Evolutionary conservation across 768 basidiomycete species (phyloP).

Genomic region (Phylloporus scabripes): DNA sequence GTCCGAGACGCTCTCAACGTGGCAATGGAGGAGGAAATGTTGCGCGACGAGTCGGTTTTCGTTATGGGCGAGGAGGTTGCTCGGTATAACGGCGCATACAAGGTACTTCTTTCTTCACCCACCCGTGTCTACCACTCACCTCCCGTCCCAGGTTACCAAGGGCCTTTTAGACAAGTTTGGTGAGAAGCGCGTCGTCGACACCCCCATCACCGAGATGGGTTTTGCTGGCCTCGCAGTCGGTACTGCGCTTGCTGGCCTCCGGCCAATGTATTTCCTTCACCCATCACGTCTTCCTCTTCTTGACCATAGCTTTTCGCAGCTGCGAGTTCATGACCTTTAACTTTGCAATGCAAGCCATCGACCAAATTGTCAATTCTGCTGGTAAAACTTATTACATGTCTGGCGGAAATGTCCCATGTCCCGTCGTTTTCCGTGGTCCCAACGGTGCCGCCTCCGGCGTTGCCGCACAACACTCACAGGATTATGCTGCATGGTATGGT

Average conservation of each 20-base stretch:
- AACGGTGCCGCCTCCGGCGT: constrained; percentile 99
- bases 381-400: constrained; percentile 99
- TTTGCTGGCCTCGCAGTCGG: constrained; percentile 97
- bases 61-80: constrained; percentile 97
- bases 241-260: constrained; percentile 88
- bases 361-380: constrained; percentile 99
- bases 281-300: not conserved
- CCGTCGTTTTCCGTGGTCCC: constrained; percentile 98
- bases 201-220: constrained; percentile 96
- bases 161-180: constrained; percentile 99
- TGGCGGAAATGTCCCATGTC: constrained; percentile 96
- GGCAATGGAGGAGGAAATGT: constrained; percentile 99
- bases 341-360: constrained; percentile 99
- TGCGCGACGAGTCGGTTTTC: constrained; percentile 91
- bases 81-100: constrained; percentile 96
- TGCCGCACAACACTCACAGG: constrained; percentile 95
- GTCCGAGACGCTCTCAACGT: constrained; percentile 96
- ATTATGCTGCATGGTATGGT: constrained; percentile 94
- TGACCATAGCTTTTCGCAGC: constrained; percentile 34
- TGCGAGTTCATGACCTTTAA: constrained; percentile 99
- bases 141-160: constrained; percentile 75
- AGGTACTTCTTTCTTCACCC: constrained; percentile 41
- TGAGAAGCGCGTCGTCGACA: constrained; percentile 96
- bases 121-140: constrained; percentile 10
- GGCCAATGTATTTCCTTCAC: constrained; percentile 65